phyloP scores from a whole-genome alignment of 768 basidiomycete species.

The Asterophora lycoperdoides region DNA sequence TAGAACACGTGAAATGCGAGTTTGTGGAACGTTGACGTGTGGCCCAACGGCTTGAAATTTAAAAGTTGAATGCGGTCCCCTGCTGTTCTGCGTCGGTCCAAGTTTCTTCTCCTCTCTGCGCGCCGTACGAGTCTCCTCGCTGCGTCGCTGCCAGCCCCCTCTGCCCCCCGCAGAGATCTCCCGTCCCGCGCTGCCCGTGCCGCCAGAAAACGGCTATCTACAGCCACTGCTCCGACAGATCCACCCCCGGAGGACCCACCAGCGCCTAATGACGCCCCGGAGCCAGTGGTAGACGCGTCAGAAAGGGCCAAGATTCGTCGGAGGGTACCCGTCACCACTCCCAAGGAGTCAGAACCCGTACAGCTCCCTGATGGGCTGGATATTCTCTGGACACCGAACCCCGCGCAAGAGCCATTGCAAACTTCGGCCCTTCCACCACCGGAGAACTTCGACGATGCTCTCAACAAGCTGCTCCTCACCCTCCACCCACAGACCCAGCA shows the following conservation, averaged over 20 bases:
- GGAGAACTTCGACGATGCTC: slow-evolving; percentile 70
- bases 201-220: slow-evolving; percentile 8
- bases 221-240: slow-evolving; percentile 2
- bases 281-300: slow-evolving; percentile 31
- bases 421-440: slow-evolving; percentile 55
- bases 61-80: slow-evolving; percentile 33
- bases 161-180: background rate
- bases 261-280: slow-evolving; percentile 6
- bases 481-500: slow-evolving; percentile 82
- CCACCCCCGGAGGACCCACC: slow-evolving; percentile 14
- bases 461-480: slow-evolving; percentile 71
- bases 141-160: slow-evolving; percentile 5
- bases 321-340: slow-evolving; percentile 24
- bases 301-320: slow-evolving; percentile 44
- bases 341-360: slow-evolving; percentile 39
- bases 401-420: slow-evolving; percentile 31
- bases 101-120: slow-evolving; percentile 30
- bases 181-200: slow-evolving; percentile 1
- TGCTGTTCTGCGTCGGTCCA: slow-evolving; percentile 34
- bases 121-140: slow-evolving; percentile 13
- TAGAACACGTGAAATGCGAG: slow-evolving; percentile 8
- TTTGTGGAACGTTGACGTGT: slow-evolving; percentile 3
- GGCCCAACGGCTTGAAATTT: background rate
- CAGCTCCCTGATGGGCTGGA: slow-evolving; percentile 54
- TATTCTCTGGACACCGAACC: slow-evolving; percentile 62